Evolutionary conservation across 768 basidiomycete species (phyloP), one percentile per base, ranked within the genome.

Genomic region (Sporobolomyces phaffii): DNA sequence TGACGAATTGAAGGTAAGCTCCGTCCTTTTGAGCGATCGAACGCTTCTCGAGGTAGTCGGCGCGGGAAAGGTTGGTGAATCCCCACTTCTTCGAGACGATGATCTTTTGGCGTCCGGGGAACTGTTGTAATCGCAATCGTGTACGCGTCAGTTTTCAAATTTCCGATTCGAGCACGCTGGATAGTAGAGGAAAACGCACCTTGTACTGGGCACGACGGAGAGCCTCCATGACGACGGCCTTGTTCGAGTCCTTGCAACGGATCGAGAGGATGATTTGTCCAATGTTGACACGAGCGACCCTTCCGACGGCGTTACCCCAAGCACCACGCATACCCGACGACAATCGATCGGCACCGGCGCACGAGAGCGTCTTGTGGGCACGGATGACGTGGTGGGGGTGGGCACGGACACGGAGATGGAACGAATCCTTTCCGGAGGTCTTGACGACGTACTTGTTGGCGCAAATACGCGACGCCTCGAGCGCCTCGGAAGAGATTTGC

Each of bases 361-460:
- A 98, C 65, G 87, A 89, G 84, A 98, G 89, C 90, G 96, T 98
- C 87, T 99, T 98, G 89, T 98, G 96, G 86, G 96, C 96, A 71
- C 96, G 89, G 81, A 99, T 80, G 75, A 98, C 91, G 79, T 99
- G 96, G 90, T 88, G 96, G 47, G 94, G 96, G 82, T 99, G 94
- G 64, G 90, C 90, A 68, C 92, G 89, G 74, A 99, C 91, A 73
- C 94, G 86, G 79, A 98, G 79, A 79, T 99, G 94, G 92, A 99
- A 98, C 7, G 93, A 90, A 75, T 99, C 94, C 82, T 98, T 98
- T 76, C 96, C 94, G 34, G 68, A 86, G 5, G 89, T 91, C 86
- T 99, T 97, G 76, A 91, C 94, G 71, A 97, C 88, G 79, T 97
- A 97, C 81, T 98, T 98, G 89, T 98, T 98, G 79, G 91, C 91